Conservation (phyloP, 495 filamentous ascomycete genomes). For the Penicillium robsamsonii region DNA sequence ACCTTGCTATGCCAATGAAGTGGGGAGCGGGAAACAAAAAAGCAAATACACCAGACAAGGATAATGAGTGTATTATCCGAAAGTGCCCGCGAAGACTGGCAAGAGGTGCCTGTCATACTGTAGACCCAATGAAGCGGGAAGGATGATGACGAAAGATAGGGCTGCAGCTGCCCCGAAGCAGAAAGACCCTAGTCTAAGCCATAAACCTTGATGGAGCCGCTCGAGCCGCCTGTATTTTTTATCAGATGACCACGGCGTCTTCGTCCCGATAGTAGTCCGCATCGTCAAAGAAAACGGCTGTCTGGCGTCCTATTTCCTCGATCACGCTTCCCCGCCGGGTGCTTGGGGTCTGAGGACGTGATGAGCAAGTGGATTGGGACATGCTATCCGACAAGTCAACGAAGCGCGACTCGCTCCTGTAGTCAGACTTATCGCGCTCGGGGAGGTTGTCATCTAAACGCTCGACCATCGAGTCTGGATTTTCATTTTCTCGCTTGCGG, state of each 20-base stretch:
- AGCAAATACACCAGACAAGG: slow-evolving; percentile 2
- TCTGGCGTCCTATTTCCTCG: slow-evolving; percentile 59
- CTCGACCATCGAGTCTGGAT: slow-evolving; percentile 24
- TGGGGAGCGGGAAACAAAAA: slow-evolving; percentile 1
- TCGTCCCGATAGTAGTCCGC: slow-evolving; percentile 41
- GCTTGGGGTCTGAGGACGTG: slow-evolving; percentile 26
- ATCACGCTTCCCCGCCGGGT: slow-evolving; percentile 49
- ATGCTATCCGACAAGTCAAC: slow-evolving; percentile 27
- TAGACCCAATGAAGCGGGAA: slow-evolving; percentile 9
- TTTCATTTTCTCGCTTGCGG: slow-evolving; percentile 19
- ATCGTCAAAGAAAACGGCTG: slow-evolving; percentile 62
- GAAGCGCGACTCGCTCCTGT: slow-evolving; percentile 26
- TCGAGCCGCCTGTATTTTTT: slow-evolving; percentile 16
- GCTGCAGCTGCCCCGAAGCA: slow-evolving; percentile 24
- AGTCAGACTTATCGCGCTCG: slow-evolving; percentile 25
- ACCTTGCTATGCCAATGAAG: slow-evolving; percentile 11
- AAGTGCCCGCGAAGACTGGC: slow-evolving; percentile 14
- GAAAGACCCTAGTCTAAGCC: slow-evolving; percentile 13
- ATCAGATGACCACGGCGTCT: slow-evolving; percentile 24
- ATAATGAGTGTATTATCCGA: slow-evolving; percentile 2
- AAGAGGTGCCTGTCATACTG: slow-evolving; percentile 29
- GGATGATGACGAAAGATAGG: slow-evolving; percentile 15
- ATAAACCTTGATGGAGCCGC: slow-evolving; percentile 15
- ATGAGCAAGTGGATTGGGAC: slow-evolving; percentile 28
- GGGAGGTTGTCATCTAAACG: slow-evolving; percentile 35